Base-by-base conservation (phyloP, 306 rosid species). In the Elaeagnus macrophylla region DNA sequence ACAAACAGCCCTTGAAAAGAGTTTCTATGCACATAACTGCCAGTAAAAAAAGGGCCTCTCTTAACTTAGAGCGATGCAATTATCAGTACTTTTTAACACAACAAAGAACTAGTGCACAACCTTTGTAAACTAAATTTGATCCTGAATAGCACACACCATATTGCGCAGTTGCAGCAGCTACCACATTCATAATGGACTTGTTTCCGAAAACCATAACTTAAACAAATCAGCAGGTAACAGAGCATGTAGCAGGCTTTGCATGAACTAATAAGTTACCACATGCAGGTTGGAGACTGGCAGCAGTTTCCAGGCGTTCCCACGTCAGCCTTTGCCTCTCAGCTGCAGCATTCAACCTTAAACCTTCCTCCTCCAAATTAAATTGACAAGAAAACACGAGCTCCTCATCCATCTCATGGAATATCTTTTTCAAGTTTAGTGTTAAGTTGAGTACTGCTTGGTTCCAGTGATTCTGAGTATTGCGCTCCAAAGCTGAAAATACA, bases 391-490 rank as follows among this genome's bases (percentile, higher is more conserved):
- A 70, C 16, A 77, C 89, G 12, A 87, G 79, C 54, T 87, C 96
- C 69, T 84, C 95, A 6, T 93, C 99, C 86, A 93, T 93, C 71
- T 87, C 95, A 10, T 67, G 61, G 36, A 93, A 77, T 64, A 81
- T 75, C 78, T 85, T 87, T 74, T 67, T 79, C 60, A 93, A 75
- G 58, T 87, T 87, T 70, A 80, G 70, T 38, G 96, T 87, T 67
- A 87, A 79, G 74, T 87, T 93, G 53, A 93, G 85, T 69, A 93
- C 96, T 32, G 96, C 88, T 59, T 93, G 95, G 48, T 87, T 93
- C 99, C 99, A 93, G 65, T 93, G 99, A 52, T 74, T 84, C 60
- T 75, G 80, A 13, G 88, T 54, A 61, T 93, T 93, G 55, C 71
- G 80, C 74, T 80, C 88, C 48, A 93, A 83, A 19, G 99, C 85